These are phyloP conservation scores for Phytophthora gonapodyides DNA, from an alignment of 352 stramenopile genomes.

Conservation along the genomic window DNA sequence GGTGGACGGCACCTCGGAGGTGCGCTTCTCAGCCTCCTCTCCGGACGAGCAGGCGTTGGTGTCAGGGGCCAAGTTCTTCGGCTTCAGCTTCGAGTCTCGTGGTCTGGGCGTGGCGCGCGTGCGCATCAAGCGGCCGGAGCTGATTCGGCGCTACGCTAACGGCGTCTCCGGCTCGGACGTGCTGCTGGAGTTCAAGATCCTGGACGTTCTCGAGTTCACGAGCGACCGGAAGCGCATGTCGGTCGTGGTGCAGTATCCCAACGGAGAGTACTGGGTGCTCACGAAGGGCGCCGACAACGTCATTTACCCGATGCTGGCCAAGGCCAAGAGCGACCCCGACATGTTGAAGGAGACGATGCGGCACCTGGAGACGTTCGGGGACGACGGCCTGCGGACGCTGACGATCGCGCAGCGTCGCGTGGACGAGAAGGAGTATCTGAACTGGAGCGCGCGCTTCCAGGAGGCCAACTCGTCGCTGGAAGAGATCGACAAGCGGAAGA, in stretches of 20 bases:
- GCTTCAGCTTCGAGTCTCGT: slow-evolving; percentile 74
- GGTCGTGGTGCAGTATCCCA: slow-evolving; percentile 71
- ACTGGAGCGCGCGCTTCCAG: slow-evolving; percentile 73
- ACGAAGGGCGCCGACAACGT: slow-evolving; percentile 94
- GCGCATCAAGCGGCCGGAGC: slow-evolving; percentile 45
- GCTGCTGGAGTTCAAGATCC: slow-evolving; percentile 77
- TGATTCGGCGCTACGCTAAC: slow-evolving; percentile 40
- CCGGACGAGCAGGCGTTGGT: slow-evolving; percentile 91
- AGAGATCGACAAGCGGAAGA: slow-evolving; percentile 84
- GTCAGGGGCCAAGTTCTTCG: slow-evolving; percentile 80
- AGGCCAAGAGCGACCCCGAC: slow-evolving; percentile 58
- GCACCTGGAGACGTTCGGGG: slow-evolving; percentile 80
- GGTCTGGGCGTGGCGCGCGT: slow-evolving; percentile 65
- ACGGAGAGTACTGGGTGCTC: slow-evolving; percentile 70
- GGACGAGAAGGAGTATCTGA: slow-evolving; percentile 55
- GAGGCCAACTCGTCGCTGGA: slow-evolving; percentile 68
- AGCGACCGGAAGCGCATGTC: slow-evolving; percentile 87
- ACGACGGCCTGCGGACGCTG: slow-evolving; percentile 86
- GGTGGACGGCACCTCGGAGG: slow-evolving; percentile 52
- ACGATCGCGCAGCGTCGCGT: slow-evolving; percentile 73
- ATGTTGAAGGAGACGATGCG: slow-evolving; percentile 60
- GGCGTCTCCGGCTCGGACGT: slow-evolving; percentile 40
- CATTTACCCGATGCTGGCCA: slow-evolving; percentile 83
- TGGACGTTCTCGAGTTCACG: slow-evolving; percentile 97
- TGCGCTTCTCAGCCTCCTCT: slow-evolving; percentile 79